Evolutionary conservation across 2,329 filamentous ascomycete species (phyloP), one percentile per base, ranked within the genome.

Genomic region (Talaromyces sp.): DNA sequence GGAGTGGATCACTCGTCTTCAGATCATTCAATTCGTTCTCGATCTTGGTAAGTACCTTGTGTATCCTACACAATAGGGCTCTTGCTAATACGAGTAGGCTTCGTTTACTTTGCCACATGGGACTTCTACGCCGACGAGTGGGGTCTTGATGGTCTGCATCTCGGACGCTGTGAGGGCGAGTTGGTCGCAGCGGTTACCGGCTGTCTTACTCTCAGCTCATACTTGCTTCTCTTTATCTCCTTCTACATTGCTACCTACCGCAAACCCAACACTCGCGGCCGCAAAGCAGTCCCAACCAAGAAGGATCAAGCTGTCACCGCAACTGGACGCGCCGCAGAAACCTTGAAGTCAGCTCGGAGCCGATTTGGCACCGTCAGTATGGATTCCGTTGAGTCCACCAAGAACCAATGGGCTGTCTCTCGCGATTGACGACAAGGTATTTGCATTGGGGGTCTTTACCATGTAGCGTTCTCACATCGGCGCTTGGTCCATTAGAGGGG

Each of bases 61-160:
- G 13, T 25, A 8, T n/a, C 3, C 13, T 22, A 10, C 17, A 2
- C 17, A 38, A 5, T 27, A n/a, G 15, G 6, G 1, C 13, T 29
- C 5, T 58, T 38, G 22, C 65, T 67, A 15, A 67, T 38, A 5
- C 5, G 27, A 5, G 6, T 68, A 93, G 91, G 91, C 72, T 96
- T 96, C 78, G 91, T 97, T 77, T 96, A 96, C 87, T 97, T 95
- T 75, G 92, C 92, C 60, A 93, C 92, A 22, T 96, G 92, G 85
- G 96, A 92, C 70, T 96, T 96, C 85, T 96, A 96, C 84, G 89
- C 89, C 72, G 92, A 89, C 71, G 91, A 90, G 72, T 96, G 96
- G 86, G 65, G 61, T 34, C 94, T 88, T 81, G 84, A 83, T 56
- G 88, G 85, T 82, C 82, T 96, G 77, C 95, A 91, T 74, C 79